Percentiles rank a stretch among this genome's conserved stretches.
Evolutionary conservation across 1,284 basidiomycete genomes (phyloP).

Genomic region (Rhodotorula sp.): DNA sequence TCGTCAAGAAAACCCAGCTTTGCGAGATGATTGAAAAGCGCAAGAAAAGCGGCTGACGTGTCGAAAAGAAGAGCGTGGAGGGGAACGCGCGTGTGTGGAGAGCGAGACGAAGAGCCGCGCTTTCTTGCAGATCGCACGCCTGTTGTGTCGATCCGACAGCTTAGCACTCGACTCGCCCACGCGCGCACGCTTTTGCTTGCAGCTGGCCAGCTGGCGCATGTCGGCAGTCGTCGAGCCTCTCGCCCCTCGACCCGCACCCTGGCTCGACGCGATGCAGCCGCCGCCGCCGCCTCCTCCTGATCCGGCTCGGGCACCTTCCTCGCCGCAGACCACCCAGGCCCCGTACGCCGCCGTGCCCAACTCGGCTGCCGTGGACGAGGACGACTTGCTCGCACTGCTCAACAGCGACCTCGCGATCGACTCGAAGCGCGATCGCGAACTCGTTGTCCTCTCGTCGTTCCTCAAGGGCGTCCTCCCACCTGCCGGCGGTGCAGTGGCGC

Average conservation of each 20-base stretch:
- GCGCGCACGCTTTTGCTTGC: not conserved
- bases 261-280: not conserved
- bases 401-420: constrained; percentile 25
- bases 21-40: too few relatives aligned
- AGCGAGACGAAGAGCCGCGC: too few relatives aligned
- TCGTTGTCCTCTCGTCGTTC: constrained; percentile 20
- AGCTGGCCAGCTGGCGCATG: not conserved
- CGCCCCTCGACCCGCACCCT: not conserved
- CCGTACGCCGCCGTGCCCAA: too few relatives aligned
- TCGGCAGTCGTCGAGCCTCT: constrained; percentile 1
- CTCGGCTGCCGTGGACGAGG: constrained; percentile 11
- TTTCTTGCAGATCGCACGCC: not conserved
- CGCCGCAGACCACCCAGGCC: not conserved
- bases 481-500: not conserved
- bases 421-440: constrained; percentile 19
- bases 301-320: not conserved
- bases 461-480: constrained; percentile 13
- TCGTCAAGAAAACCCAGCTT: too few relatives aligned
- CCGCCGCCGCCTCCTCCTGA: not conserved
- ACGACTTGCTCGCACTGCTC: constrained; percentile 20
- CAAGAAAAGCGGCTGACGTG: too few relatives aligned
- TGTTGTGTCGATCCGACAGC: not conserved
- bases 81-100: too few relatives aligned
- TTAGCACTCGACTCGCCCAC: not conserved
- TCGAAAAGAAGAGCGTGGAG: too few relatives aligned